These are phyloP conservation scores for Drechslerella stenobrocha DNA, from an alignment of 2,329 filamentous ascomycete genomes.

Conservation along the genomic window DNA sequence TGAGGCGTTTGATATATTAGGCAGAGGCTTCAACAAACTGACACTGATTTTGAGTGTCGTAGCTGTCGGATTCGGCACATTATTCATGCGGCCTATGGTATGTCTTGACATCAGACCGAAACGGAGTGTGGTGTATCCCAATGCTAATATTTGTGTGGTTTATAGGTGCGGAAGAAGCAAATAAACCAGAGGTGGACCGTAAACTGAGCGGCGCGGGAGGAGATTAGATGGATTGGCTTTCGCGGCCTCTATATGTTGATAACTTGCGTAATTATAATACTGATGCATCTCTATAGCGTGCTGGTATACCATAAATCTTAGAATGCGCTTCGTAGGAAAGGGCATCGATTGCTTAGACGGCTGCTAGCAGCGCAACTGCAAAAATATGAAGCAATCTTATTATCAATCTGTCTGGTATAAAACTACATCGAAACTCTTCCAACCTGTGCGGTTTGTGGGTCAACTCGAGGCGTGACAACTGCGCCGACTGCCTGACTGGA, in stretches of 20 bases:
- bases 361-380: too few relatives aligned
- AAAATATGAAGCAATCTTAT: too few relatives aligned
- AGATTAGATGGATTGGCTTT: neutral
- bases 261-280: slow-evolving; percentile 18
- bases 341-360: too few relatives aligned
- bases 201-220: neutral
- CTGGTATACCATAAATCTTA: too few relatives aligned
- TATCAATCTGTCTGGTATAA: too few relatives aligned
- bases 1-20: slow-evolving; percentile 85
- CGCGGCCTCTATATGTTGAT: neutral
- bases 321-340: neutral
- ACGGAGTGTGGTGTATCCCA: too few relatives aligned
- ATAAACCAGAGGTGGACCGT: slow-evolving; percentile 56
- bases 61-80: slow-evolving; percentile 74
- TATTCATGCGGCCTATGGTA: slow-evolving; percentile 82
- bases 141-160: neutral
- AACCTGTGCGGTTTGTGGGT: too few relatives aligned
- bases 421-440: too few relatives aligned
- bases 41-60: slow-evolving; percentile 81
- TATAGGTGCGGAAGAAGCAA: slow-evolving; percentile 60
- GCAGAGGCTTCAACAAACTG: slow-evolving; percentile 89
- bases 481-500: too few relatives aligned
- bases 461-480: too few relatives aligned
- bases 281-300: neutral
- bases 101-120: slow-evolving; percentile 55